phyloP scores from a whole-genome alignment of 345 rosid genomes.

The Syzygium oleosum region DNA sequence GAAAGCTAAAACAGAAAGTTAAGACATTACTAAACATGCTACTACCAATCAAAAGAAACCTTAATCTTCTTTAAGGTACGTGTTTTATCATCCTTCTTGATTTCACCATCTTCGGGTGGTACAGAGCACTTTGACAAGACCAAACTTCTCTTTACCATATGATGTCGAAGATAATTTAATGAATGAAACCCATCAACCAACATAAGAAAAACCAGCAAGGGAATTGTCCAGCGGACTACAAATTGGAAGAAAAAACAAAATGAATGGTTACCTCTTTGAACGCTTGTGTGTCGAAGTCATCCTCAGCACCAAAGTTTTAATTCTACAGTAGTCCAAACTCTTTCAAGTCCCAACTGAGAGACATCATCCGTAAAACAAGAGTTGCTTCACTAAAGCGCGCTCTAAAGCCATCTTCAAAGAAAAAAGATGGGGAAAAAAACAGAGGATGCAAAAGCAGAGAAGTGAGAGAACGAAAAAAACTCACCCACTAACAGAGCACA shows the following conservation, averaged over 20 bases:
- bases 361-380: constrained; percentile 3
- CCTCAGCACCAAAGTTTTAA: constrained; percentile 35
- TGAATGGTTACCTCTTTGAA: constrained; percentile 59
- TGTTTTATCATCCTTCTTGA: constrained; percentile 50
- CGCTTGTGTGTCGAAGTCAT: constrained; percentile 52
- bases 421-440: background rate
- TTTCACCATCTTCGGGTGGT: constrained; percentile 61
- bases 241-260: constrained; percentile 5
- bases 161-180: background rate
- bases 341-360: constrained; percentile 41
- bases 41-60: constrained; percentile 13
- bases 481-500: background rate
- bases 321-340: constrained; percentile 24
- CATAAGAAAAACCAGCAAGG: background rate
- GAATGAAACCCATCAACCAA: background rate
- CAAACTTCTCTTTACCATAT: constrained; percentile 8
- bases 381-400: background rate
- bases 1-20: constrained; percentile 4
- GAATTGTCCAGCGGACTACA: constrained; percentile 21
- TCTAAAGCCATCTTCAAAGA: background rate
- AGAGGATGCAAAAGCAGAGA: background rate
- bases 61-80: background rate
- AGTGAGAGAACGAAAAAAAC: background rate
- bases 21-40: background rate
- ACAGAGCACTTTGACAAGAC: constrained; percentile 70